Base-by-base conservation (phyloP, 1,139 yeast genomes). In the Zygotorulaspora mrakii region DNA sequence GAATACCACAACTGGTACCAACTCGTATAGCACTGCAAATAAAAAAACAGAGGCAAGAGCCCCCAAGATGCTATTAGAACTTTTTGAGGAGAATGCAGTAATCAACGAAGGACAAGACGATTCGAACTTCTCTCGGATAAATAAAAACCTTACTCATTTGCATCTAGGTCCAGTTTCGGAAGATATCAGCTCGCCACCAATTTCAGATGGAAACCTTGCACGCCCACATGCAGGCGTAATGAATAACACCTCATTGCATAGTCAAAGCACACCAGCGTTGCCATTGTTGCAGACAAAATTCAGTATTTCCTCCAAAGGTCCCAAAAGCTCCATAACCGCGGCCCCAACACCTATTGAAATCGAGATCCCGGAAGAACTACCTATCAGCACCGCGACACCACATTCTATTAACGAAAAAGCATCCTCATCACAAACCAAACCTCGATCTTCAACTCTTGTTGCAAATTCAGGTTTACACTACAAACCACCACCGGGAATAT, bases 61-160 rank as follows among this genome's bases (percentile, higher is more conserved):
- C 0, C 95, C 95, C 0, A 79, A 77, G 55, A 82, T 94, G 2
- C 65, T 87, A 30, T 67, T 82, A 43, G 79, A 80, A 60, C 66
- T 87, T 25, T 87, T 87, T 59, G 88, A 82, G 39, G 74, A 68
- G 30, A 50, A 54, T 14, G 65, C 58, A 16, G 62, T 49, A 2
- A 42, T 49, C 22, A 32, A 41, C 38, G 58, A 57, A 20, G 43
- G 47, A 7, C 48, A 42, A 21, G 35, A 40, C 6, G 54, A 52
- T 21, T 32, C 42, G 2, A 61, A 55, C 13, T 43, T 45, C 22
- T 46, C 58, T 34, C 42, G 48, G 34, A 42, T 49, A 10, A 39
- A 48, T 5, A 50, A 47, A 29, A 45, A 46, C n/a, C 32, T 39
- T 3, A 47, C 55, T 1, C 35, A 47, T 10, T 26, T 48, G 10